Evolutionary conservation across 495 filamentous ascomycete genomes (phyloP).

Genomic region (Sphaerosporella brunnea): DNA sequence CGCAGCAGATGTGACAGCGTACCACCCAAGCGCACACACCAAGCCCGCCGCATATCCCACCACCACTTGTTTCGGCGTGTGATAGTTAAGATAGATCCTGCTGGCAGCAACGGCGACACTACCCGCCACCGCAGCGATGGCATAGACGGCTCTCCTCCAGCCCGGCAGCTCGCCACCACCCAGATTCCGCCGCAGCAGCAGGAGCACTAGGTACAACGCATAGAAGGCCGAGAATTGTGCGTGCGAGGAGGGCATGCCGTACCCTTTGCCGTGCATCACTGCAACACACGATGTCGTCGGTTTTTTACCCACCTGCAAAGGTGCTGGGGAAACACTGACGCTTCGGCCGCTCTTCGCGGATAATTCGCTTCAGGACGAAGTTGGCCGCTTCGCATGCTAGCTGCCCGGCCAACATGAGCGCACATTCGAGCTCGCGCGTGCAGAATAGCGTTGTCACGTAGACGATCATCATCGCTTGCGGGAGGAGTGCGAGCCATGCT

Average conservation of each 20-base stretch:
- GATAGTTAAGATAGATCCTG: slow-evolving; percentile 81
- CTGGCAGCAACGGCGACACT: slow-evolving; percentile 60
- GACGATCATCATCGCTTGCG: slow-evolving; percentile 72
- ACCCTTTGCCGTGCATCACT: slow-evolving; percentile 81
- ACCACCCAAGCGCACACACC: slow-evolving; percentile 62
- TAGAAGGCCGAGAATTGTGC: slow-evolving; percentile 89
- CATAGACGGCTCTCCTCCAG: slow-evolving; percentile 27
- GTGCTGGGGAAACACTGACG: slow-evolving; percentile 32
- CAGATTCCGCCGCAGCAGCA: slow-evolving; percentile 59
- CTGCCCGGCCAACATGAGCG: slow-evolving; percentile 82
- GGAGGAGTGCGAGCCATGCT: slow-evolving; percentile 84
- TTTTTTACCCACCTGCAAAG: not conserved
- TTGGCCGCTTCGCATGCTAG: slow-evolving; percentile 88
- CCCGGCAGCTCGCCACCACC: slow-evolving; percentile 24
- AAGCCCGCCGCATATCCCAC: slow-evolving; percentile 58
- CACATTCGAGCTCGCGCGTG: slow-evolving; percentile 74
- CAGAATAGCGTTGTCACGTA: slow-evolving; percentile 82
- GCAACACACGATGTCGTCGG: no score
- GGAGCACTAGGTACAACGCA: slow-evolving; percentile 61
- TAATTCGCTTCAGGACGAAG: slow-evolving; percentile 68
- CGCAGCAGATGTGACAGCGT: slow-evolving; percentile 44
- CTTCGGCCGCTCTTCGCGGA: slow-evolving; percentile 77
- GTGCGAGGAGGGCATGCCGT: slow-evolving; percentile 97
- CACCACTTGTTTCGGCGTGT: slow-evolving; percentile 72
- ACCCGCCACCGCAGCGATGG: slow-evolving; percentile 36